Evolutionary conservation across 768 basidiomycete species (phyloP), one percentile per base, ranked within the genome.

Genomic region (Macrolepiota albuminosa): DNA sequence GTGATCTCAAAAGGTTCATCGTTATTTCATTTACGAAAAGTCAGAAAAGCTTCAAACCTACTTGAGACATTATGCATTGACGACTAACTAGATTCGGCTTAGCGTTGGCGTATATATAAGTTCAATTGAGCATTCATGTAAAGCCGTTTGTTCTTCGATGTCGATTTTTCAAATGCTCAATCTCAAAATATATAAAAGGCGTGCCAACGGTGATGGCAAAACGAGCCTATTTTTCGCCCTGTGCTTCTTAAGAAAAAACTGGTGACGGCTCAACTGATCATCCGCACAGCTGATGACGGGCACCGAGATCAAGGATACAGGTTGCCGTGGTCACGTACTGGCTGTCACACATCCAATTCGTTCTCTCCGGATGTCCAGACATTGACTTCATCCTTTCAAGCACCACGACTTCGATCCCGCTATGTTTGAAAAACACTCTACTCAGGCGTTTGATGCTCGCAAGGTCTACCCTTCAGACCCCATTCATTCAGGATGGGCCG

Each of bases 401-500:
- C 37, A 52, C n/a, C 24, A n/a, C 31, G 40, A 11, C 36, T 16
- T 18, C 31, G 46, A 31, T 56, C 42, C 26, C 57, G 50, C 60
- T 58, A 75, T 74, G 72, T 54, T 56, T 7, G 47, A 61, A 53
- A 51, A 68, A 11, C 65, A 65, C 24, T 64, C 70, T 58, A 59
- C 63, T 56, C 66, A 70, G 64, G 70, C 70, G 64, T 67, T 69
- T 54, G 59, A 67, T 46, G 56, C 59, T 56, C 68, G 63, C 40
- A 64, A 67, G 60, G 33, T 64, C 49, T 62, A 66, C 33, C 42
- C 56, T 36, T 54, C 66, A 5, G 52, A 66, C 57, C 69, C 63
- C 59, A 62, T 57, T 58, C 66, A 66, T 57, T 56, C 61, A 59
- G 67, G 61, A 58, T 73, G 73, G 73, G 70, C 67, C 48, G 61